Conservation (phyloP, 768 basidiomycete genomes). For the Trametes coccinea region DNA sequence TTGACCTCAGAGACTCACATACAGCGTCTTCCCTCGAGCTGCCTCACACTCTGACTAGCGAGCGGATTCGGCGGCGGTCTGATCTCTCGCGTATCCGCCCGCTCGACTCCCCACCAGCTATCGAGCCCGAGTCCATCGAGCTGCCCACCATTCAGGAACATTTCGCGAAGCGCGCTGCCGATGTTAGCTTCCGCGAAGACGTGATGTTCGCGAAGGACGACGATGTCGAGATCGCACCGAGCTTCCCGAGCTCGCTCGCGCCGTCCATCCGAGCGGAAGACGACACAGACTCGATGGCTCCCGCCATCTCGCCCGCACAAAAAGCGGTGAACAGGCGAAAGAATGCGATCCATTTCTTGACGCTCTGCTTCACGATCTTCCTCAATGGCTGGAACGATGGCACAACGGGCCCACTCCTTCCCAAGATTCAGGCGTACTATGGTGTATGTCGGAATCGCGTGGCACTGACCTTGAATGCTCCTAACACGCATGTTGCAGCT, state of each 20-base stretch:
- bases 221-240: conserved; percentile 24
- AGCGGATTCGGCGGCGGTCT: conserved; percentile 24
- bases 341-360: conserved; percentile 46
- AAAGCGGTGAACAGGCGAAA: conserved; percentile 16
- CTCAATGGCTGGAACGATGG: conserved; percentile 80
- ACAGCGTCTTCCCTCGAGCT: conserved; percentile 23
- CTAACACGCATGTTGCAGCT: conserved; percentile 33
- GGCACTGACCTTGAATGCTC: background rate
- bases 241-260: conserved; percentile 22
- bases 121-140: conserved; percentile 24
- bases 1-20: conserved; percentile 13
- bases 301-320: conserved; percentile 25
- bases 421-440: conserved; percentile 63
- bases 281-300: conserved; percentile 18
- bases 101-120: conserved; percentile 8
- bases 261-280: conserved; percentile 18
- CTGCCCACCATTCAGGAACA: conserved; percentile 19
- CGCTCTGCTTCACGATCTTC: conserved; percentile 60
- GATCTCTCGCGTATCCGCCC: conserved; percentile 17
- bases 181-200: conserved; percentile 9
- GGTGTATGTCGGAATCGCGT: conserved; percentile 32
- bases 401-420: conserved; percentile 71
- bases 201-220: background rate
- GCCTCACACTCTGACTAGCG: conserved; percentile 18
- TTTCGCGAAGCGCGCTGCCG: conserved; percentile 1